Conservation (phyloP, 2,329 filamentous ascomycete species). For the Phyllosticta paracitricarpa region DNA sequence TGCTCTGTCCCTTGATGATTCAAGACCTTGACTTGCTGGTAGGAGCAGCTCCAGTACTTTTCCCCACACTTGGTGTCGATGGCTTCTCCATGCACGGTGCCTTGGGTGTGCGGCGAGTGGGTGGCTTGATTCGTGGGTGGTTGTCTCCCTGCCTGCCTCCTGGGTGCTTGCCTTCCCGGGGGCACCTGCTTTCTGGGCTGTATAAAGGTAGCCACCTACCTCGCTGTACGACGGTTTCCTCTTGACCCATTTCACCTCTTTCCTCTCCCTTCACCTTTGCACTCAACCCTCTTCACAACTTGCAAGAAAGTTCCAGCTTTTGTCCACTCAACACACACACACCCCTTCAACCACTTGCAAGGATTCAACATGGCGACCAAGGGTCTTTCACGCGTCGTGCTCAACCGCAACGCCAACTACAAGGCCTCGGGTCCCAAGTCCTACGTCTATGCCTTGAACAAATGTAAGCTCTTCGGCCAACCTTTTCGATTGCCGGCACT, state of each 20-base stretch:
- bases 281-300: neutral
- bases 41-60: too few relatives aligned
- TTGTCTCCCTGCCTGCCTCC: too few relatives aligned
- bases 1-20: neutral
- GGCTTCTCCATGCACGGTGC: too few relatives aligned
- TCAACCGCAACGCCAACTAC: conserved; percentile 18
- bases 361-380: conserved; percentile 3
- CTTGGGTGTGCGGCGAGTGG: too few relatives aligned
- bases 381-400: conserved; percentile 17
- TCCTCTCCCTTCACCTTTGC: neutral
- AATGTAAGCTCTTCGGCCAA: conserved; percentile 29
- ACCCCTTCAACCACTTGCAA: too few relatives aligned
- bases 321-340: too few relatives aligned
- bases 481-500: neutral
- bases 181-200: too few relatives aligned
- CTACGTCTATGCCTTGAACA: conserved; percentile 51
- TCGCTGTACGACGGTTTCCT: neutral
- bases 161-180: too few relatives aligned
- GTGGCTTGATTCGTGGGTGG: too few relatives aligned
- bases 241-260: neutral
- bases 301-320: neutral
- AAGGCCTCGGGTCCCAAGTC: conserved; percentile 45
- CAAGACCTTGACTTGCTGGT: too few relatives aligned
- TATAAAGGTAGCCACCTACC: neutral
- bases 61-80: too few relatives aligned